phyloP scores from a whole-genome alignment of 495 filamentous ascomycete species.

The Penicillium alfredii region DNA sequence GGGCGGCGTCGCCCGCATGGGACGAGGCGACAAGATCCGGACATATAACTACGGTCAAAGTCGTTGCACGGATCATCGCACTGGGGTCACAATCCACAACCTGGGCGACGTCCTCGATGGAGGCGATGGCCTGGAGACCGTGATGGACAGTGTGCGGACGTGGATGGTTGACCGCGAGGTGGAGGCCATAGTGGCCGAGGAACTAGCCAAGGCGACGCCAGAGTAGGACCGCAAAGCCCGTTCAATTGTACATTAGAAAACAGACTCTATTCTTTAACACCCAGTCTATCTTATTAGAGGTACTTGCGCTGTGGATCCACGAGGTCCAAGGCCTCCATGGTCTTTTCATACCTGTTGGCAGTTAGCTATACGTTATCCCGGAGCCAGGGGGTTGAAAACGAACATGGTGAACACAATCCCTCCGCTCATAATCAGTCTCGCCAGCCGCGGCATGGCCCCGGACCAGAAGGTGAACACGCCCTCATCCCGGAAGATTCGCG shows the following conservation, averaged over 20 bases:
- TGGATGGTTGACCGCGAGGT: conserved; percentile 80
- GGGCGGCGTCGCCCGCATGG: conserved; percentile 70
- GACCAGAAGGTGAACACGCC: conserved; percentile 90
- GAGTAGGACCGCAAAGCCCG: no score
- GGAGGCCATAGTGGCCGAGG: conserved; percentile 54
- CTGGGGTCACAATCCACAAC: conserved; percentile 75
- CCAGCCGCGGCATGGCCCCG: conserved; percentile 80
- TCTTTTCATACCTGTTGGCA: conserved; percentile 77
- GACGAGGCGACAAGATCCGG: conserved; percentile 85
- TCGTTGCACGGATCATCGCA: conserved; percentile 89
- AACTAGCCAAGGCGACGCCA: conserved; percentile 23
- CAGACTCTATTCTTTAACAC: conserved; percentile 3
- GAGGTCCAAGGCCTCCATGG: conserved; percentile 78
- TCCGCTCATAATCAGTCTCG: conserved; percentile 78
- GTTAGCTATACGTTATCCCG: conserved; percentile 9
- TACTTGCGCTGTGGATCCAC: conserved; percentile 82
- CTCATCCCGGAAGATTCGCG: conserved; percentile 80
- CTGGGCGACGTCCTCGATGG: conserved; percentile 74
- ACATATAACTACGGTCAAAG: conserved; percentile 96
- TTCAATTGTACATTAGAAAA: no score
- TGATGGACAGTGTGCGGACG: conserved; percentile 73
- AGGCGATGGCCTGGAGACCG: conserved; percentile 60
- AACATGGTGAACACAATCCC: conserved; percentile 97
- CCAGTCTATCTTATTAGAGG: conserved; percentile 44
- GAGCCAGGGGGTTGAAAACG: conserved; percentile 16